A percentile compares a stretch with the other conserved stretches of the same genome.
phyloP scores from a whole-genome alignment of 805 yeast species.

The Helenozyma rhizophorensis region DNA sequence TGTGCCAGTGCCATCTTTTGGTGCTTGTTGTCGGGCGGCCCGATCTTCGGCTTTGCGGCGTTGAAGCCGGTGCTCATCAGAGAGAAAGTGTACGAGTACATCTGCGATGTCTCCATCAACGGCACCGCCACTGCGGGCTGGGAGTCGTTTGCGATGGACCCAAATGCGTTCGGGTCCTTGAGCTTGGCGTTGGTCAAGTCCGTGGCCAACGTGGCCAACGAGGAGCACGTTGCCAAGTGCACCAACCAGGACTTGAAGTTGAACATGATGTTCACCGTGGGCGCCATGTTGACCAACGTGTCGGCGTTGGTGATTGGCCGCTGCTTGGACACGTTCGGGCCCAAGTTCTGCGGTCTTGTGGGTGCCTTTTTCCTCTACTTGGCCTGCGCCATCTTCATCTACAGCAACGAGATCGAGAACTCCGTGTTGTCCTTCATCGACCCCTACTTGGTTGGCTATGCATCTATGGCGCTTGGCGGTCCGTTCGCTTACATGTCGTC shows the following conservation, averaged over 20 bases:
- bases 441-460: slow-evolving; percentile 50
- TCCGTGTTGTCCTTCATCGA: slow-evolving; percentile 30
- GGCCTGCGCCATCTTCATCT: slow-evolving; percentile 45
- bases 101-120: slow-evolving; percentile 28
- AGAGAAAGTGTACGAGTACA: slow-evolving; percentile 43
- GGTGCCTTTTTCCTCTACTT: slow-evolving; percentile 45
- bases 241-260: slow-evolving; percentile 50
- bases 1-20: slow-evolving; percentile 48
- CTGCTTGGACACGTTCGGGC: slow-evolving; percentile 48
- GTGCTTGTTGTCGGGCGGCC: slow-evolving; percentile 56
- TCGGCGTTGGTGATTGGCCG: slow-evolving; percentile 50
- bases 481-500: slow-evolving; percentile 54
- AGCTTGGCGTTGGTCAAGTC: slow-evolving; percentile 3
- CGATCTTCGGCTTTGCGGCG: slow-evolving; percentile 59
- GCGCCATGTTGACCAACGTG: slow-evolving; percentile 52
- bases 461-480: slow-evolving; percentile 53
- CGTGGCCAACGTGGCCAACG: slow-evolving; percentile 10
- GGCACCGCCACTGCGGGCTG: slow-evolving; percentile 6
- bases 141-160: slow-evolving; percentile 12
- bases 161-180: slow-evolving; percentile 7
- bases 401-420: too few species aligned
- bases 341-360: slow-evolving; percentile 48
- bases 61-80: slow-evolving; percentile 48
- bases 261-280: slow-evolving; percentile 56
- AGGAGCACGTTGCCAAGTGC: slow-evolving; percentile 39